A percentile compares a stretch with the other conserved stretches of the same genome.
phyloP scores from a whole-genome alignment of 306 rosid genomes.

The Trichosanthes truncata region DNA sequence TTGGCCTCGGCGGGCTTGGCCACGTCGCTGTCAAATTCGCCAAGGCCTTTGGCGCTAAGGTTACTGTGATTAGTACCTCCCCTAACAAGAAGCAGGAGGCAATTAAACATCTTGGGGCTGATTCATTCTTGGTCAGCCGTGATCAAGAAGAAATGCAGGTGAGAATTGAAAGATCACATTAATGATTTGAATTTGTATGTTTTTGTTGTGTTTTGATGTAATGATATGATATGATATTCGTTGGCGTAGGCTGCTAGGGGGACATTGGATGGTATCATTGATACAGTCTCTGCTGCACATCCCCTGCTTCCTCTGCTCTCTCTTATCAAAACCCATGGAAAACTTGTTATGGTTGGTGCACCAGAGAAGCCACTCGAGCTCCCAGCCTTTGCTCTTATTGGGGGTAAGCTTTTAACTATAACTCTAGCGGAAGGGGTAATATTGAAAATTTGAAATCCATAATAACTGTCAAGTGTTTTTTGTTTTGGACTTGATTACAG shows the following conservation, averaged over 20 bases:
- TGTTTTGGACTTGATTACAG: conserved; percentile 3
- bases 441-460: not conserved
- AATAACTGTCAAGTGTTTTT: not conserved
- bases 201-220: not conserved
- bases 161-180: not conserved
- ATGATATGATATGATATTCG: not conserved
- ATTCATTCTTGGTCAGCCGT: not conserved
- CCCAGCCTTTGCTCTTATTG: conserved; percentile 17
- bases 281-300: conserved; percentile 27
- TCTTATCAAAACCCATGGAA: conserved; percentile 23
- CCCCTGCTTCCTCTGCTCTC: conserved; percentile 12
- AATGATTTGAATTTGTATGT: not conserved
- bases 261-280: conserved; percentile 35
- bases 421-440: not conserved
- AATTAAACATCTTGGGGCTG: not conserved
- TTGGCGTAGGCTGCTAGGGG: conserved; percentile 19
- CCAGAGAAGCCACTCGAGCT: conserved; percentile 20
- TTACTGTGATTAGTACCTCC: conserved; percentile 20
- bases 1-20: conserved; percentile 22
- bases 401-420: conserved; percentile 13
- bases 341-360: conserved; percentile 29
- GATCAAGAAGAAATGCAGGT: conserved; percentile 9
- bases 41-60: conserved; percentile 20
- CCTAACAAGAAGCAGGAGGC: conserved; percentile 11
- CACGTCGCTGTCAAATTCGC: conserved; percentile 21